phyloP scores from a whole-genome alignment of 257 asterid species.

The Nemophila menziesii region DNA sequence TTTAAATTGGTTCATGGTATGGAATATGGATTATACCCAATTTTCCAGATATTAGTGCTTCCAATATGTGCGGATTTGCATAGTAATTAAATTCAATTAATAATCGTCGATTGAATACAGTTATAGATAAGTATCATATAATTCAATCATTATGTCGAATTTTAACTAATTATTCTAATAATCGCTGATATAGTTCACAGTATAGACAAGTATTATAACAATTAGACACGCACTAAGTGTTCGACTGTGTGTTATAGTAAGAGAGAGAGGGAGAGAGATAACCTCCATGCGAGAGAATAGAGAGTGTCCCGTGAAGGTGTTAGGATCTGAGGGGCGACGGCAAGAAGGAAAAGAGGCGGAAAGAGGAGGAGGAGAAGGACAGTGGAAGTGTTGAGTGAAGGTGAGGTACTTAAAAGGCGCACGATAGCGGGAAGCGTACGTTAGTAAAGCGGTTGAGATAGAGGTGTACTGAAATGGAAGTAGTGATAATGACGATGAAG shows the following conservation, averaged over 20 bases:
- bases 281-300: not conserved
- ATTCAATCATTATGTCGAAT: not conserved
- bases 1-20: too few relatives aligned
- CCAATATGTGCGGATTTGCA: too few relatives aligned
- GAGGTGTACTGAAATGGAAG: too few relatives aligned
- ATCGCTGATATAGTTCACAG: not conserved
- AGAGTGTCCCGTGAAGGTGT: not conserved
- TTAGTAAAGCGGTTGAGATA: not conserved
- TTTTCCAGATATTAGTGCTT: too few relatives aligned
- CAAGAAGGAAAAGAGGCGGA: not conserved
- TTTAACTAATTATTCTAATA: not conserved
- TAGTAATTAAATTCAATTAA: too few relatives aligned
- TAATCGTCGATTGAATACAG: too few relatives aligned
- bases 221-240: too few relatives aligned
- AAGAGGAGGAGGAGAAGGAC: not conserved
- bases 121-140: too few relatives aligned
- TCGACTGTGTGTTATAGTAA: not conserved
- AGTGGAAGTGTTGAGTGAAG: not conserved
- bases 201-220: too few relatives aligned
- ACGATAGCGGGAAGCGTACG: not conserved
- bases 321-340: not conserved
- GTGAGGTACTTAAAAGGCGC: not conserved
- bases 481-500: not conserved
- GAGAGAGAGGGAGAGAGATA: not conserved
- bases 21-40: too few relatives aligned